These are phyloP conservation scores for Neobulgaria alba DNA, from an alignment of 2,329 filamentous ascomycete species.

Conservation along the genomic window DNA sequence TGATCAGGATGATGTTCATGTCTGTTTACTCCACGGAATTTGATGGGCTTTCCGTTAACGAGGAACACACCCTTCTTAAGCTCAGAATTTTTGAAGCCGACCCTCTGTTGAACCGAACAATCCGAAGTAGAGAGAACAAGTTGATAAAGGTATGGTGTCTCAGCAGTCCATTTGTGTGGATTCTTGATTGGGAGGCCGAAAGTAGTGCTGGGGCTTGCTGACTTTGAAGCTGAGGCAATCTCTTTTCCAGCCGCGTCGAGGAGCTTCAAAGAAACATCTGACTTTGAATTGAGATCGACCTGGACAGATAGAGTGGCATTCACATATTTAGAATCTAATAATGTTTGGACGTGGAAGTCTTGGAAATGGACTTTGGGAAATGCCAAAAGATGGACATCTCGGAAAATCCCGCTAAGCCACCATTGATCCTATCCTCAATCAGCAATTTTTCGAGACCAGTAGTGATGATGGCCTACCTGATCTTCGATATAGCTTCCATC, in stretches of 20 bases:
- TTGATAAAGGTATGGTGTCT: slow-evolving; percentile 54
- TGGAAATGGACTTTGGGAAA: slow-evolving; percentile 39
- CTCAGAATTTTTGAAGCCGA: slow-evolving; percentile 46
- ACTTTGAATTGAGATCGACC: slow-evolving; percentile 34
- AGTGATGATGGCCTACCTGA: slow-evolving; percentile 23
- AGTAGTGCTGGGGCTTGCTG: slow-evolving; percentile 6
- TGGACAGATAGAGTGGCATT: slow-evolving; percentile 42
- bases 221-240: slow-evolving; percentile 19
- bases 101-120: slow-evolving; percentile 31
- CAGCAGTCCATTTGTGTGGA: slow-evolving; percentile 60
- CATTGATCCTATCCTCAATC: slow-evolving; percentile 37
- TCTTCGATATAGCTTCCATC: slow-evolving; percentile 51
- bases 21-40: slow-evolving; percentile 46
- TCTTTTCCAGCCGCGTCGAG: slow-evolving; percentile 37
- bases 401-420: slow-evolving; percentile 44
- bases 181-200: slow-evolving; percentile 34
- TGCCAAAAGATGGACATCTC: slow-evolving; percentile 43
- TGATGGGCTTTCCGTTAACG: slow-evolving; percentile 44
- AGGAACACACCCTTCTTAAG: slow-evolving; percentile 41
- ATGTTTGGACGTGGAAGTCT: slow-evolving; percentile 44
- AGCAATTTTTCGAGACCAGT: not conserved
- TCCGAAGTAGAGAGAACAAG: slow-evolving; percentile 33
- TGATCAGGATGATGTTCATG: slow-evolving; percentile 60
- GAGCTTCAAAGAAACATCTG: slow-evolving; percentile 33
- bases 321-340: slow-evolving; percentile 42